phyloP scores from a whole-genome alignment of 257 asterid species.

The Salvia splendens region DNA sequence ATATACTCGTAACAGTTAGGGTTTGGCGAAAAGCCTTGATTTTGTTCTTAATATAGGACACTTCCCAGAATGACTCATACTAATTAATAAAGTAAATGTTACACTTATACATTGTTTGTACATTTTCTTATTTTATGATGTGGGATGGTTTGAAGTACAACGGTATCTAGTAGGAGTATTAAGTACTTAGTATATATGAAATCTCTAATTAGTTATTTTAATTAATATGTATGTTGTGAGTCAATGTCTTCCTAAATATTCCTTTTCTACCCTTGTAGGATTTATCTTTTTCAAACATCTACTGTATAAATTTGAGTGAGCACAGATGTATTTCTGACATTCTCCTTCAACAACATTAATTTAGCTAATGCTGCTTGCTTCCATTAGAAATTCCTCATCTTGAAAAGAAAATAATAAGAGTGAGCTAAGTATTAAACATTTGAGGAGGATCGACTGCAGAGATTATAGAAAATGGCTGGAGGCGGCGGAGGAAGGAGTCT shows the following conservation, averaged over 20 bases:
- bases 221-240: too few relatives aligned
- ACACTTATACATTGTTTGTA: too few relatives aligned
- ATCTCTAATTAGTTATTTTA: too few relatives aligned
- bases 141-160: too few relatives aligned
- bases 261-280: not conserved
- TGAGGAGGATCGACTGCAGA: slow-evolving; percentile 12
- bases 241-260: slow-evolving; percentile 24
- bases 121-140: too few relatives aligned
- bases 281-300: not conserved
- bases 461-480: slow-evolving; percentile 60
- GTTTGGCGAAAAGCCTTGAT: too few relatives aligned
- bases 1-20: too few relatives aligned
- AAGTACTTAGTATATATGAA: too few relatives aligned
- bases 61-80: too few relatives aligned
- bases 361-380: not conserved
- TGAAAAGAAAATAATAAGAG: not conserved
- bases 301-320: slow-evolving; percentile 2
- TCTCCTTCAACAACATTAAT: not conserved
- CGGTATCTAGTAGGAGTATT: too few relatives aligned
- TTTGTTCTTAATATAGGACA: too few relatives aligned
- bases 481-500: slow-evolving; percentile 63
- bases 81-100: too few relatives aligned
- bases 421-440: not conserved
- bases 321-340: slow-evolving; percentile 8
- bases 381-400: not conserved